Base-by-base conservation (phyloP, 768 basidiomycete genomes). In the Russula dissimulans region DNA sequence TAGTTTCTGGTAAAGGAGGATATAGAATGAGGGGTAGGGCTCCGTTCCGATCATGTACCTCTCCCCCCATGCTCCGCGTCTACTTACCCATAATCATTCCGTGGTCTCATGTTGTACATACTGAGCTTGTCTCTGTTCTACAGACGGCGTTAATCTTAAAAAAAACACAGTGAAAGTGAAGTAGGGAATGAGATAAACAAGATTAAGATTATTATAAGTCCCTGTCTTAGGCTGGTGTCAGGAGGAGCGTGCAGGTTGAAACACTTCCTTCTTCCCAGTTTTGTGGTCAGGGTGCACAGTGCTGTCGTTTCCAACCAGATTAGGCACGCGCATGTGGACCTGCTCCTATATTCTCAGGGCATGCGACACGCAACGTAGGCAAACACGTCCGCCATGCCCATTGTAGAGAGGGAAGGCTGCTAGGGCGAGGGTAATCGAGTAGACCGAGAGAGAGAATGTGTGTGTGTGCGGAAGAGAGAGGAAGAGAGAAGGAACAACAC, bases 271-370 rank as follows among this genome's bases (percentile, higher is more conserved):
- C 34, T 15, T 34, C 6, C 42, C n/a, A 36, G 11, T n/a, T n/a
- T n/a, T n/a, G n/a, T n/a, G n/a, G n/a, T n/a, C n/a, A n/a, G n/a
- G n/a, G n/a, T n/a, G n/a, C n/a, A n/a, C n/a, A n/a, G n/a, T n/a
- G n/a, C n/a, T n/a, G n/a, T n/a, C 8, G 3, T 17, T 8, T 4
- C 56, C 54, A 63, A 71, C 38, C 61, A 79, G 48, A n/a, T 73
- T 71, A 57, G 75, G 69, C 36, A 76, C 75, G 34, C 83, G 83
- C 10, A 78, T 57, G 4, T 29, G 55, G 14, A 73, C 73, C 56
- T 86, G 87, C 57, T 89, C 85, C 67, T n/a, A n/a, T 82, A 82
- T 66, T 85, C 89, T 82, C 83, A 85, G 62, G 78, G 73, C 62
- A 91, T 85, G 31, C 88, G 75, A 52, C 72, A 67, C 4, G 82